Evolutionary conservation across 2,329 filamentous ascomycete genomes (phyloP), one percentile per base, ranked within the genome.

Genomic region (Alternaria novae-zelandiae): DNA sequence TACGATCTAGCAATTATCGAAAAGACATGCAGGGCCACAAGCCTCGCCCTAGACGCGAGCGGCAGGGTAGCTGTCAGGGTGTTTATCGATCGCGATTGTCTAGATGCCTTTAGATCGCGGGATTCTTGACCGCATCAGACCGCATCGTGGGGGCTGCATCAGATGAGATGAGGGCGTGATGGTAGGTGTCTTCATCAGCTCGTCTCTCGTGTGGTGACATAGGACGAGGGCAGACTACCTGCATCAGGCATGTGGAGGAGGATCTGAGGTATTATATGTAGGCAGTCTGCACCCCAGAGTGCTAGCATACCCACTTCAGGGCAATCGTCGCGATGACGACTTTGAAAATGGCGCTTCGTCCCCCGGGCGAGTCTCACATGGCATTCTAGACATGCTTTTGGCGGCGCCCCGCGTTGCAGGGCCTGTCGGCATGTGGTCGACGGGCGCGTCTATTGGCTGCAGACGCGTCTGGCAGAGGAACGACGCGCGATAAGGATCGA

Each of bases 221-320:
- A 41, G 36, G 36, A 5, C 36, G 36, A 41, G 36, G 36, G 36
- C 36, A 41, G 54, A 30, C 28, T 49, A 47, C 44, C 17, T 28
- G 11, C 17, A 20, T 36, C 20, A 21, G 30, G 55, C 61, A 65
- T 59, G 59, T 65, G 59, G 57, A 61, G 59, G 57, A 61, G 54
- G 57, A 68, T 62, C 43, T 53, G 59, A 64, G 61, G 60, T 45
- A 61, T 62, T 30, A 21, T 41, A 57, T 46, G 63, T 41, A 57
- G 41, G 63, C 60, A 63, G 41, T 65, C 67, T 71, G 69, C 63
- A 71, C 69, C 69, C 69, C 69, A 66, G 68, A 69, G 47, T 59
- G 46, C 59, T 63, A 59, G 54, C 54, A 61, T 63, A 51, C 43
- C 64, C 61, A 51, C 54, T 65, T 50, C 30, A 46, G 25, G 59